These are phyloP conservation scores for Beauveria varroae DNA, from an alignment of 2,329 filamentous ascomycete genomes.

Conservation along the genomic window DNA sequence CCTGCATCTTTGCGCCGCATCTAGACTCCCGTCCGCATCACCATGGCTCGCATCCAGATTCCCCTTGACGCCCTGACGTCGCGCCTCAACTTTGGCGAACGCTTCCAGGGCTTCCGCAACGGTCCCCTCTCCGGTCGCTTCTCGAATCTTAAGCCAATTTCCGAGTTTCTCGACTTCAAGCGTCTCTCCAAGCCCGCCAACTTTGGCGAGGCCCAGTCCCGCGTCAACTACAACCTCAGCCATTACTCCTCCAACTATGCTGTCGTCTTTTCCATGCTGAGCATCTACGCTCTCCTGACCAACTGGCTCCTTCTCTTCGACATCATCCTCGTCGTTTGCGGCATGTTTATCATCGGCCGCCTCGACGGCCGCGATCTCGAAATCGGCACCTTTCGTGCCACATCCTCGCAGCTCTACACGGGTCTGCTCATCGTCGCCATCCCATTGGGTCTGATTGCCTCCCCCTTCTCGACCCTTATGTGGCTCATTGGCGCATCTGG, in stretches of 20 bases:
- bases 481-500: constrained; percentile 96
- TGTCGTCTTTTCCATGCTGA: constrained; percentile 87
- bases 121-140: constrained; percentile 77
- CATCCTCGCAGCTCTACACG: constrained; percentile 90
- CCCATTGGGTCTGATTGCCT: constrained; percentile 77
- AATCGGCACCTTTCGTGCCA: constrained; percentile 73
- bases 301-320: constrained; percentile 84
- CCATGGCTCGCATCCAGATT: constrained; percentile 84
- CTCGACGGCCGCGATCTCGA: constrained; percentile 84
- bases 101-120: constrained; percentile 75
- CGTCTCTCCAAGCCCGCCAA: constrained; percentile 89
- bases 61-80: constrained; percentile 88
- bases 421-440: constrained; percentile 74
- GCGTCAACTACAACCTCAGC: constrained; percentile 93
- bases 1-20: constrained; percentile 5
- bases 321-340: constrained; percentile 77
- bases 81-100: constrained; percentile 76
- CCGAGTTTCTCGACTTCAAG: constrained; percentile 95
- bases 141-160: constrained; percentile 82
- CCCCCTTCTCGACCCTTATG: constrained; percentile 75
- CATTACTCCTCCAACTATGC: constrained; percentile 99
- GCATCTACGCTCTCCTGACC: constrained; percentile 88
- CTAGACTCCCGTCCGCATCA: constrained; percentile 11
- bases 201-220: constrained; percentile 81
- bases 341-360: constrained; percentile 87